Percentiles rank a stretch among this genome's conserved stretches.
phyloP scores from a whole-genome alignment of 2,329 filamentous ascomycete genomes.

The Fusarium neocosmosporiellum region DNA sequence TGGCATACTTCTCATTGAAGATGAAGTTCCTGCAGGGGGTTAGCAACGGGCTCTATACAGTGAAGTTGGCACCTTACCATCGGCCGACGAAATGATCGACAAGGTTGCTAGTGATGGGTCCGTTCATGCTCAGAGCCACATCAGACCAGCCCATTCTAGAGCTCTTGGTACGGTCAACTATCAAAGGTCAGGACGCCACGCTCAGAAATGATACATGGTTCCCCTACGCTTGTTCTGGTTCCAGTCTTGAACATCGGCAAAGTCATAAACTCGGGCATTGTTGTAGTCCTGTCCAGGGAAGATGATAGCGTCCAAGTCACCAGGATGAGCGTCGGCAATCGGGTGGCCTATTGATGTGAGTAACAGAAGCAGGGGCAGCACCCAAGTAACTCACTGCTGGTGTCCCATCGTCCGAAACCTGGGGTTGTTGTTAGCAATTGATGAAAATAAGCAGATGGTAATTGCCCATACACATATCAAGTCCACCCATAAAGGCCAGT shows the following conservation, averaged over 20 bases:
- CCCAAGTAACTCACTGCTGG: slow-evolving; percentile 65
- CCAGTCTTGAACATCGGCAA: slow-evolving; percentile 80
- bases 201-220: neutral
- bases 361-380: neutral
- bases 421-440: slow-evolving; percentile 36
- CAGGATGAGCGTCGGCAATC: slow-evolving; percentile 85
- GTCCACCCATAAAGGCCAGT: slow-evolving; percentile 88
- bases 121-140: slow-evolving; percentile 79
- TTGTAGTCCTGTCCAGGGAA: slow-evolving; percentile 96
- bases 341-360: slow-evolving; percentile 66
- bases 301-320: slow-evolving; percentile 78
- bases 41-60: neutral
- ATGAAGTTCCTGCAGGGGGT: slow-evolving; percentile 76
- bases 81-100: slow-evolving; percentile 83
- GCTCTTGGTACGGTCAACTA: slow-evolving; percentile 79
- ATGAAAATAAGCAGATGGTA: fast-evolving
- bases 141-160: slow-evolving; percentile 96
- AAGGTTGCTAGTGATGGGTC: slow-evolving; percentile 80
- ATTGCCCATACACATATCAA: slow-evolving; percentile 75
- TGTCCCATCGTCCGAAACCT: slow-evolving; percentile 89
- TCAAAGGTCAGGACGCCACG: neutral
- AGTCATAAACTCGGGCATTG: slow-evolving; percentile 86
- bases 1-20: slow-evolving; percentile 80
- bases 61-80: slow-evolving; percentile 63
- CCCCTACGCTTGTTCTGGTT: slow-evolving; percentile 79